These are phyloP conservation scores for Dendrobium catenatum DNA, from an alignment of 106 monocot genomes.

Conservation along the genomic window DNA sequence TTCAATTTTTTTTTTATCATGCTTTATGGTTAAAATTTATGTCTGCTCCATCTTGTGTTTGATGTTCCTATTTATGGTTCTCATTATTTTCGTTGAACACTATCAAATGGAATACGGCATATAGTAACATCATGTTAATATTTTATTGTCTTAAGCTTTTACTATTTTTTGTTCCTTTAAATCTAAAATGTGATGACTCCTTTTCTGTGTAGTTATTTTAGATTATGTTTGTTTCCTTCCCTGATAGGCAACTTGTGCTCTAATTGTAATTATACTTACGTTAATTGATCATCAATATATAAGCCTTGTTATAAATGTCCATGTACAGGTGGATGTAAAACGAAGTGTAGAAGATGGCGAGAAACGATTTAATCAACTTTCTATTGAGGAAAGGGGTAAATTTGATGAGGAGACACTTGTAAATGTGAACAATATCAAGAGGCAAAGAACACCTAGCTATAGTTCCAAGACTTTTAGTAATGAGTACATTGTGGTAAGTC, in stretches of 20 bases:
- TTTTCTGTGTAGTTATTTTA: not conserved
- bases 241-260: not conserved
- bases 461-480: conserved; percentile 66
- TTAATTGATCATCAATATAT: not conserved
- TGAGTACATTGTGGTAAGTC: conserved; percentile 93
- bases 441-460: conserved; percentile 43
- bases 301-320: not conserved
- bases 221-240: not conserved
- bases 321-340: conserved; percentile 69
- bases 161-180: not conserved
- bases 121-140: not conserved
- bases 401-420: conserved; percentile 99
- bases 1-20: not conserved
- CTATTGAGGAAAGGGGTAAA: conserved; percentile 93
- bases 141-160: not conserved
- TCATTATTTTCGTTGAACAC: not conserved
- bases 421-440: conserved; percentile 93
- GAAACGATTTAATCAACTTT: conserved; percentile 88
- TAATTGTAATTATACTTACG: not conserved
- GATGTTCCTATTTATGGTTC: not conserved
- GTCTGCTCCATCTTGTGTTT: not conserved
- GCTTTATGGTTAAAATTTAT: not conserved
- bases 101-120: not conserved
- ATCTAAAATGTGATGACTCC: not conserved
- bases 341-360: conserved; percentile 77